phyloP scores from a whole-genome alignment of 108 stramenopile genomes.

The Fragilariopsis cylindrus region DNA sequence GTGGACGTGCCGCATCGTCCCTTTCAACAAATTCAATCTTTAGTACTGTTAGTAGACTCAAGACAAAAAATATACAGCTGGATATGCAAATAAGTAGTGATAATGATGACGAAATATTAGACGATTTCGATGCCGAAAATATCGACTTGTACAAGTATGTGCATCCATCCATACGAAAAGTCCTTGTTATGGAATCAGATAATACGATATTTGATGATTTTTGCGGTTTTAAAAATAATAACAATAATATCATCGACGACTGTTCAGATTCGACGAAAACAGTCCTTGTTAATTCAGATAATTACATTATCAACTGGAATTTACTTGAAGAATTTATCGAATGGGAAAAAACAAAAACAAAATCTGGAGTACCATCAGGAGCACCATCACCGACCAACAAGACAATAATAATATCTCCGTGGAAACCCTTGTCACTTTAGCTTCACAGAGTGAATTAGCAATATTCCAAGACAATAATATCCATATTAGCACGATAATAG shows the following conservation, averaged over 20 bases:
- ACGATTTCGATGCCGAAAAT: background rate
- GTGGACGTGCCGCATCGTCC: no score
- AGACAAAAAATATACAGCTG: no score
- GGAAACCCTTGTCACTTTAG: conserved; percentile 3
- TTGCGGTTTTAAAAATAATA: background rate
- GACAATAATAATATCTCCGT: background rate
- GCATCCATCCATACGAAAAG: conserved; percentile 11
- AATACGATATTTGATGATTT: background rate
- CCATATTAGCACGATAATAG: no score
- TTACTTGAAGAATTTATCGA: background rate
- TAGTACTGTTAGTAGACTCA: no score
- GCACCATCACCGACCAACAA: no score
- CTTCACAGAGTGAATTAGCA: background rate
- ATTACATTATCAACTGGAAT: background rate
- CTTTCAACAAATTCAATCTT: no score
- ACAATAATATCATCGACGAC: background rate
- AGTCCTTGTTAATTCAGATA: background rate
- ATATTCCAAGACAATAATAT: background rate
- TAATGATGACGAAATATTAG: no score
- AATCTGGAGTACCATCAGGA: background rate
- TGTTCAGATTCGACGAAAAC: background rate
- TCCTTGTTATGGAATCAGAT: conserved; percentile 5
- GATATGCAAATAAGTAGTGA: no score
- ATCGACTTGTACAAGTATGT: conserved; percentile 2
- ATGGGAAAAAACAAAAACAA: background rate